Evolutionary conservation across 1,139 yeast species (phyloP).

Genomic region (Diutina rugosa): DNA sequence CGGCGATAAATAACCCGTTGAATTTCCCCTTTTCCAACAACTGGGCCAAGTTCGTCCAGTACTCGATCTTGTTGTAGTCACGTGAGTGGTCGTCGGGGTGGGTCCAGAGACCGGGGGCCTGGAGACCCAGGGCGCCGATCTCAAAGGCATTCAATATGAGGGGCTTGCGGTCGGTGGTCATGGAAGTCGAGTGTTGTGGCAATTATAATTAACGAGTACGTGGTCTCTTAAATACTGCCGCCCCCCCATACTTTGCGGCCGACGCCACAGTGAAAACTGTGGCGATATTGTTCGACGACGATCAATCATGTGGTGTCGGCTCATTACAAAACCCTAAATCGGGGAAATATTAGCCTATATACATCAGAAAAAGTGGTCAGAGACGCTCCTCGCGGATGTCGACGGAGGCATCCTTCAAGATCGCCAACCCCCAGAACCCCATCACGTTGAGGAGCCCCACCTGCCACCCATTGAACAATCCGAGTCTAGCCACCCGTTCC

Average conservation of each 20-base stretch:
- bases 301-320: background rate
- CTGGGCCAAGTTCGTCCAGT: slow-evolving; percentile 33
- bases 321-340: background rate
- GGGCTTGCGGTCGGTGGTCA: slow-evolving; percentile 7
- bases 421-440: slow-evolving; percentile 75
- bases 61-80: slow-evolving; percentile 24
- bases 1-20: slow-evolving; percentile 33
- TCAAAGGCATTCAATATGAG: slow-evolving; percentile 26
- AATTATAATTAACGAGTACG: background rate
- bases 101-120: slow-evolving; percentile 29
- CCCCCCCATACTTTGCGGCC: no score
- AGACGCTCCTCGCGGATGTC: slow-evolving; percentile 7
- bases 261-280: slow-evolving; percentile 1
- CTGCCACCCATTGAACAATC: slow-evolving; percentile 84
- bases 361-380: background rate
- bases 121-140: slow-evolving; percentile 27
- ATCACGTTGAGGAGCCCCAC: slow-evolving; percentile 67
- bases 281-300: background rate
- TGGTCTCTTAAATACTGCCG: background rate
- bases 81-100: slow-evolving; percentile 26
- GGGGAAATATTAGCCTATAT: background rate
- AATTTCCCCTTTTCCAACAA: slow-evolving; percentile 32
- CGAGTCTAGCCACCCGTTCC: slow-evolving; percentile 14
- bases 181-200: background rate
- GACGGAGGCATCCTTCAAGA: slow-evolving; percentile 36